Evolutionary conservation across 148 eudicot genomes (phyloP), one percentile per base, ranked within the genome.

Genomic region (Rhododendron williamsianum): DNA sequence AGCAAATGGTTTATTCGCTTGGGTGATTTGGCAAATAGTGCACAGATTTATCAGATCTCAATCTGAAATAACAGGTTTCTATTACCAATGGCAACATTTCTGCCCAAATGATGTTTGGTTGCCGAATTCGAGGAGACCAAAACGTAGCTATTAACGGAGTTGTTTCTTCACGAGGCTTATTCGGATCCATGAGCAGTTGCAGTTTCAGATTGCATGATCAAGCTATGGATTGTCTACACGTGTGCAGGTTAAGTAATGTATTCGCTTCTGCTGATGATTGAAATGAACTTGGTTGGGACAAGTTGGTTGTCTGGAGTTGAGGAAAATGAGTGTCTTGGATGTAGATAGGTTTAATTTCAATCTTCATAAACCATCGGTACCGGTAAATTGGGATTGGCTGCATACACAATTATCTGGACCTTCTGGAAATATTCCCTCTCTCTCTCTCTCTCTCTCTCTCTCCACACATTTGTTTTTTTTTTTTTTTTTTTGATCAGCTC

Each of bases 1-100:
- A 94, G 86, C 89, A 91, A 86, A 94, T 95, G 96, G 92, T 90
- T 86, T 94, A 89, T 88, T 91, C 92, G 23, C 87, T 92, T 8
- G 88, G 89, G 76, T 92, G 91, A 90, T 48, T 80, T 36, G 13
- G 76, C 54, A 18, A 2, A 83, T 9, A 43, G 1, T 77, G 23
- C 80, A 43, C 4, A 10, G 51, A 45, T 77, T 45, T 9, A 21
- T 77, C 52, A 45, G 52, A 63, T 82, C 84, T 82, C 35, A 63
- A 27, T 38, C 77, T 25, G 41, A 82, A 67, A 58, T 21, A 41
- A 67, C 76, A 65, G 36, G 49, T 38, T 63, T 65, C 46, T n/a
- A 7, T 43, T 72, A 12, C 60, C 23, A 41, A 35, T 36, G 46
- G 25, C 35, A 43, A 83, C 36, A 71, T 48, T 67, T 65, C 84